phyloP scores from a whole-genome alignment of 2,329 filamentous ascomycete species.

The Fusarium setosum region DNA sequence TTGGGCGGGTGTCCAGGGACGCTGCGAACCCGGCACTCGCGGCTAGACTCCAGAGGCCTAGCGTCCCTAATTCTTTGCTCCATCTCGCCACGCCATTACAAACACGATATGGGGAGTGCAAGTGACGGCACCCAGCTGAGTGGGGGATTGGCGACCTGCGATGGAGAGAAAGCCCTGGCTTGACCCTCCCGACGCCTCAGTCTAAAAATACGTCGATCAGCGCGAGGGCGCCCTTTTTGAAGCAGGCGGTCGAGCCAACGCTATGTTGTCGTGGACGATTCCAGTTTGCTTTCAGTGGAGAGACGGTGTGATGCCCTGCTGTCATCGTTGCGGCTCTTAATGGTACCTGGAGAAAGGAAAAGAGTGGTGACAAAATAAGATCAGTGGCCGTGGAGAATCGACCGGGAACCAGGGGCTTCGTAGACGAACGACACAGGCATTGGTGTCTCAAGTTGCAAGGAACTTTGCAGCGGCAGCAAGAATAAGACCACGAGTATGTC shows the following conservation, averaged over 20 bases:
- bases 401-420: conserved; percentile 14
- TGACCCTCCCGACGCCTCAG: conserved; percentile 24
- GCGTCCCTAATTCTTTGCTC: conserved; percentile 22
- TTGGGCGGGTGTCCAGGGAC: conserved; percentile 1
- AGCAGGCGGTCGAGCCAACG: conserved; percentile 19
- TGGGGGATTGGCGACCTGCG: conserved; percentile 33
- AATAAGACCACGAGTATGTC: conserved; percentile 31
- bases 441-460: conserved; percentile 9
- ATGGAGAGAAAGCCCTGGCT: conserved; percentile 32
- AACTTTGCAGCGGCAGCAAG: conserved; percentile 1
- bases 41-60: conserved; percentile 25
- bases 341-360: neutral
- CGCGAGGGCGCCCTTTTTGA: conserved; percentile 11
- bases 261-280: conserved; percentile 24
- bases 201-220: conserved; percentile 43
- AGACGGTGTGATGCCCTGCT: conserved; percentile 4
- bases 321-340: conserved; percentile 12
- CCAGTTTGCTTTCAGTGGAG: conserved; percentile 8
- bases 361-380: conserved; percentile 11
- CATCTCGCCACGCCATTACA: conserved; percentile 34
- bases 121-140: conserved; percentile 8
- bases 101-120: conserved; percentile 8
- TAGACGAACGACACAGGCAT: conserved; percentile 16
- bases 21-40: conserved; percentile 21
- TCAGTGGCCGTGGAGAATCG: conserved; percentile 10